Conservation (phyloP, 495 filamentous ascomycete species). For the Penicillium daleae region DNA sequence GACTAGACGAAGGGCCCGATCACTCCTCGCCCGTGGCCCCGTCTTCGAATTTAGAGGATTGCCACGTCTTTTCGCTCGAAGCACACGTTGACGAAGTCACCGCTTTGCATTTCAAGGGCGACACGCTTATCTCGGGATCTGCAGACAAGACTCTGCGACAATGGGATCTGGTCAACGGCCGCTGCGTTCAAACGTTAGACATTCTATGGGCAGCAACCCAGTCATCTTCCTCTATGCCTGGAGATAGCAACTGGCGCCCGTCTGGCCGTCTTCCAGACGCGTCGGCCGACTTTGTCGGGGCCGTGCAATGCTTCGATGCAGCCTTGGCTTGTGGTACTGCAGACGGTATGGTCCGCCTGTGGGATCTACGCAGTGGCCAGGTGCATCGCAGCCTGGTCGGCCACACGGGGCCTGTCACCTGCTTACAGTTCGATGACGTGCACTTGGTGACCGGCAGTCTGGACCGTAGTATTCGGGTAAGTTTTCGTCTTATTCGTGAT, state of each 20-base stretch:
- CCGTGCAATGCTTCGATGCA: conserved; percentile 94
- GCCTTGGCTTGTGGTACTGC: conserved; percentile 97
- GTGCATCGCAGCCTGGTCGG: conserved; percentile 95
- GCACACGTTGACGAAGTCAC: conserved; percentile 95
- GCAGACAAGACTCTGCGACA: conserved; percentile 96
- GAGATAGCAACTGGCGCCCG: conserved; percentile 57
- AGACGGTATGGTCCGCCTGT: conserved; percentile 95
- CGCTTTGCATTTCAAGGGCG: conserved; percentile 83
- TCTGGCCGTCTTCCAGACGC: conserved; percentile 64
- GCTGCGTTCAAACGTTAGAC: conserved; percentile 96
- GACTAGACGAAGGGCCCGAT: conserved; percentile 62
- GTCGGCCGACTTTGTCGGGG: conserved; percentile 90
- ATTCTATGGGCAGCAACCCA: conserved; percentile 99
- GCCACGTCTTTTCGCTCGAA: conserved; percentile 81
- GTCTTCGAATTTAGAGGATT: conserved; percentile 79
- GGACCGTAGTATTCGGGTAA: conserved; percentile 92
- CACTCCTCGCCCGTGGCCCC: conserved; percentile 58
- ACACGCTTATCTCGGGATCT: conserved; percentile 92
- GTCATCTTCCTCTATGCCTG: conserved; percentile 69
- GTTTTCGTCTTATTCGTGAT: conserved; percentile 30
- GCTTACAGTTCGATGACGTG: conserved; percentile 94
- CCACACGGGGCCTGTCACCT: conserved; percentile 94
- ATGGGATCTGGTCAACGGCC: conserved; percentile 94
- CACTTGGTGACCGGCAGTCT: conserved; percentile 93
- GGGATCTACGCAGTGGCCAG: conserved; percentile 95